Conservation (phyloP, 2,329 filamentous ascomycete genomes). For the Phyllosticta citriasiana region DNA sequence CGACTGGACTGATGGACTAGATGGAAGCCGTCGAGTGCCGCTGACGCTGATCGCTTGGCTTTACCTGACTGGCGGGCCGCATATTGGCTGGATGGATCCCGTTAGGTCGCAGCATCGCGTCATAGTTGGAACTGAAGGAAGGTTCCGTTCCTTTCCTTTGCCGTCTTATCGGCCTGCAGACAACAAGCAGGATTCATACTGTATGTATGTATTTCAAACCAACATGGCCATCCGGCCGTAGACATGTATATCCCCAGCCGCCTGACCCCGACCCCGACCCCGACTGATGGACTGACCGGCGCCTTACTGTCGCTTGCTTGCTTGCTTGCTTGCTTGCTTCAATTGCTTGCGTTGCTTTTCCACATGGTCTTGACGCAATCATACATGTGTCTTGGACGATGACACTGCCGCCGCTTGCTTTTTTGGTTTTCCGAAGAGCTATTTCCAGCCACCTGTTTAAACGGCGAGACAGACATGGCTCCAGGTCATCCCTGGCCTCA, state of each 20-base stretch:
- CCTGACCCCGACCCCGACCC: not conserved
- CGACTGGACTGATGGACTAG: no score
- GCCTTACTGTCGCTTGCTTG: no score
- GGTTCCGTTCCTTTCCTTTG: not conserved
- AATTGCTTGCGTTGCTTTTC: no score
- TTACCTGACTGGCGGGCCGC: not conserved
- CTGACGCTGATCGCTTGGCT: not conserved
- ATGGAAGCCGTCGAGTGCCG: not conserved
- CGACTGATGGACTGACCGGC: not conserved
- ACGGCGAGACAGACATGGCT: not conserved
- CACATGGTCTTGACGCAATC: no score
- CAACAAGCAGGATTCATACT: not conserved
- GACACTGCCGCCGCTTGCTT: no score
- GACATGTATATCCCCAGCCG: not conserved
- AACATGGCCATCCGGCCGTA: not conserved
- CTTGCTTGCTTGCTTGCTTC: no score
- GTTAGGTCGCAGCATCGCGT: not conserved
- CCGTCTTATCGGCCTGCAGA: not conserved
- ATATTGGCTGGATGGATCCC: no score
- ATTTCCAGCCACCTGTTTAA: conserved; percentile 17
- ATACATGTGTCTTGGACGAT: no score
- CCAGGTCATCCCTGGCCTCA: not conserved
- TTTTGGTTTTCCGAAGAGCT: not conserved
- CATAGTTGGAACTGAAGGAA: not conserved
- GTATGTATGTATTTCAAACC: not conserved